Evolutionary conservation across 768 basidiomycete species (phyloP), one percentile per base, ranked within the genome.

Genomic region (Pulveroboletus ravenelii): DNA sequence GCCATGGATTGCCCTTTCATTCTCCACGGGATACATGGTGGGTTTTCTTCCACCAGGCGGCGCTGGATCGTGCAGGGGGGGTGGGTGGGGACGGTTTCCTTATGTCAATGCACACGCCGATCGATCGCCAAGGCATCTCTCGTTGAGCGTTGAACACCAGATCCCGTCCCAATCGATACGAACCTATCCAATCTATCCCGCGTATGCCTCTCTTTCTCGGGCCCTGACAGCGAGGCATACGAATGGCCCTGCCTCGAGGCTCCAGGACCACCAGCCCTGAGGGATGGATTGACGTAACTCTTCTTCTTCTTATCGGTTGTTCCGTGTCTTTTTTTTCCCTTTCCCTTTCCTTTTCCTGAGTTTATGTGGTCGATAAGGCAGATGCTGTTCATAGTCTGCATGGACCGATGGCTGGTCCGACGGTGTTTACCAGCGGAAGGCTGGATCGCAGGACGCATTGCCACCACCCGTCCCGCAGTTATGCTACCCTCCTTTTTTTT

Each of bases 171-270:
- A 5, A 37, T 58, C 35, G 49, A 55, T 57, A 36, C 2, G n/a
- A 23, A 14, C 3, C 23, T 25, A 51, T 51, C 20, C 18, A 37
- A 42, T 38, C 29, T 25, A 52, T 51, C 49, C 15, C n/a, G 47
- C n/a, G 18, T 51, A 27, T 6, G 20, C 4, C 25, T 27, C 6
- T 27, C 25, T 27, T 1, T 27, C 5, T 29, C 18, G 50, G 50
- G 44, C 53, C 47, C 54, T 56, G 50, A 40, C 46, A 35, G 30
- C 25, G 32, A 51, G 50, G 39, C 40, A 32, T 51, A 52, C 17
- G 25, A 27, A 27, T 27, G 20, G 2, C 30, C 43, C 41, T 53
- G 54, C 54, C 55, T 56, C 55, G 55, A 57, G 54, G 54, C 20
- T n/a, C 37, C 42, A 57, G 55, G 42, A 45, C 14, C 55, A 12